Evolutionary conservation across 1,284 basidiomycete species (phyloP).

Genomic region (Sphaerobolus stellatus): DNA sequence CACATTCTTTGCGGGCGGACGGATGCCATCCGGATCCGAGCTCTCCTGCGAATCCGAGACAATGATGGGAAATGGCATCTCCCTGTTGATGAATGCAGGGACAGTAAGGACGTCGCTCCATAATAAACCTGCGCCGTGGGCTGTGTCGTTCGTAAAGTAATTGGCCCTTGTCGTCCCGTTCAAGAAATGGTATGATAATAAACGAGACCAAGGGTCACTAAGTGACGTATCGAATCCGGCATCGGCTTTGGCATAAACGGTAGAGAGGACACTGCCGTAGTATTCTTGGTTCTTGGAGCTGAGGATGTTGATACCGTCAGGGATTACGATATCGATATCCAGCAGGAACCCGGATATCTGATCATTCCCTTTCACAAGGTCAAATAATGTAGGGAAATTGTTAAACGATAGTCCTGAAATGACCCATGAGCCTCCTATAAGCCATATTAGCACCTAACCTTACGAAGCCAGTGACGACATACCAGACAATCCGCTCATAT

Average conservation of each 20-base stretch:
- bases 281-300: conserved; percentile 53
- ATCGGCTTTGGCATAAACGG: conserved; percentile 56
- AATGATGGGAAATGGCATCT: conserved; percentile 58
- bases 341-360: conserved; percentile 58
- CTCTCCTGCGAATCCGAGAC: conserved; percentile 56
- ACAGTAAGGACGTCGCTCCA: conserved; percentile 53
- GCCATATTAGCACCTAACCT: not conserved
- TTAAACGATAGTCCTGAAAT: conserved; percentile 53
- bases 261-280: conserved; percentile 59
- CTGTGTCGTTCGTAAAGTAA: conserved; percentile 57
- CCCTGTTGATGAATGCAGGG: conserved; percentile 45
- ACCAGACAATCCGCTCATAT: conserved; percentile 64
- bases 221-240: conserved; percentile 39
- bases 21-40: conserved; percentile 38
- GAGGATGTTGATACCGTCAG: conserved; percentile 47
- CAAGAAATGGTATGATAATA: conserved; percentile 66
- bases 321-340: conserved; percentile 53
- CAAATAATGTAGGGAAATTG: conserved; percentile 51
- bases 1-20: conserved; percentile 34
- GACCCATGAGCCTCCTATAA: conserved; percentile 64
- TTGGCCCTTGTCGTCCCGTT: conserved; percentile 58
- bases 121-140: conserved; percentile 64
- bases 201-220: conserved; percentile 60
- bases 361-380: conserved; percentile 55
- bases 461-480: conserved; percentile 14